Base-by-base conservation (phyloP, 2,329 filamentous ascomycete genomes). In the Colletotrichum chrysophilum region DNA sequence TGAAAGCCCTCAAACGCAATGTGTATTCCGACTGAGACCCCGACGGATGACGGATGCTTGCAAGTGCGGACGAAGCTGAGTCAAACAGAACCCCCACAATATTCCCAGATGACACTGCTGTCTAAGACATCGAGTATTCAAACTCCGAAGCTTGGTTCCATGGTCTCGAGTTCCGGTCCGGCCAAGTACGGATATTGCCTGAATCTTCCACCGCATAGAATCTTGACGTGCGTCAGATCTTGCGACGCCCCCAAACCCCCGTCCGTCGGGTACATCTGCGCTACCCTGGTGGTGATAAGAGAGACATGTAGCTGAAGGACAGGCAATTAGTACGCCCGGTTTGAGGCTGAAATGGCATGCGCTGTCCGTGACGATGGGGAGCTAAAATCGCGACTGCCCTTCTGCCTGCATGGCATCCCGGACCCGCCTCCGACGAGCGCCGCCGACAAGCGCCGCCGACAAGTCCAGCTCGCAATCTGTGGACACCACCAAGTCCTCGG, bases 391-490 rank as follows among this genome's bases (percentile, higher is more conserved):
- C 36, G 48, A 69, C 30, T 36, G 32, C 26, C 64, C 34, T 71
- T 65, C 38, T 28, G 30, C 26, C 24, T 65, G 32, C 56, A 21
- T 36, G 10, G 21, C 18, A 16, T 36, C 21, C n/a, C 70, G 70
- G 70, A 76, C 60, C 65, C 65, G 52, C 56, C 64, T 76, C 73
- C 71, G 65, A 74, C 18, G 26, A 73, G 68, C 26, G 55, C 56
- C 56, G 48, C n/a, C 52, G 52, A 30, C 24, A 18, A 73, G 30
- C 43, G 21, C 21, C 21, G 32, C 32, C 52, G 52, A 30, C 24
- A 18, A 73, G 30, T 28, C 65, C 66, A 34, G 48, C 48, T 65
- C 64, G 30, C 28, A 18, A 65, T 56, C 24, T 26, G 18, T 38
- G 24, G 52, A 32, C 58, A 66, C 60, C 65, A 52, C 48, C 52